Evolutionary conservation across 2,329 filamentous ascomycete genomes (phyloP).

Genomic region (Pestalotiopsis sp.): DNA sequence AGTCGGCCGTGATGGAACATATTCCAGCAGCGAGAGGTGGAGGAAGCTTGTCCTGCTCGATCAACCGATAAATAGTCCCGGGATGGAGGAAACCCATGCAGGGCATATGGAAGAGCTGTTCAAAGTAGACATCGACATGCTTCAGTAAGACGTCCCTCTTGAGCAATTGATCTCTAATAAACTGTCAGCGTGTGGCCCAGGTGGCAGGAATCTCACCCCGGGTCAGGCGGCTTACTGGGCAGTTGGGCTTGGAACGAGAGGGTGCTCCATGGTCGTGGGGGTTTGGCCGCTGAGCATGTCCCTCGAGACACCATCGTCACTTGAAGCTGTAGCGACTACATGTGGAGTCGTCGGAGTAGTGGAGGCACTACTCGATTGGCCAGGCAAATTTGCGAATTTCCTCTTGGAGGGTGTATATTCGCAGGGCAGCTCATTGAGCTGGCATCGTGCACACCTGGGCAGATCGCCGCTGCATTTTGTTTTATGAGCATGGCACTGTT

Average conservation of each 20-base stretch:
- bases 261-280: constrained; percentile 3
- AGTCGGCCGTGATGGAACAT: constrained; percentile 39
- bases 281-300: neutral
- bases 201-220: neutral
- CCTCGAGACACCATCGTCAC: neutral
- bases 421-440: constrained; percentile 35
- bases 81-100: constrained; percentile 42
- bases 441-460: constrained; percentile 41
- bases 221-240: constrained; percentile 24
- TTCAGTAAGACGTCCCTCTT: constrained; percentile 37
- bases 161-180: constrained; percentile 31
- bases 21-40: constrained; percentile 40
- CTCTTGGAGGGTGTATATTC: constrained; percentile 43
- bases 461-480: constrained; percentile 46
- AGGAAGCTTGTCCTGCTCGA: constrained; percentile 38
- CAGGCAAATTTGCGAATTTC: constrained; percentile 37
- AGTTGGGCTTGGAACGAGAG: constrained; percentile 7
- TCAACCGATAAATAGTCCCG: constrained; percentile 34
- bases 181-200: neutral
- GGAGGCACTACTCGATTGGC: constrained; percentile 12
- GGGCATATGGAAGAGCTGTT: constrained; percentile 39
- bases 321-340: neutral
- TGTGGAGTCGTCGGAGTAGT: constrained; percentile 4
- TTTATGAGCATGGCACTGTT: constrained; percentile 44
- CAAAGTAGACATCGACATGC: constrained; percentile 42